Base-by-base conservation (phyloP, 2,329 filamentous ascomycete genomes). In the Aspergillus texensis region DNA sequence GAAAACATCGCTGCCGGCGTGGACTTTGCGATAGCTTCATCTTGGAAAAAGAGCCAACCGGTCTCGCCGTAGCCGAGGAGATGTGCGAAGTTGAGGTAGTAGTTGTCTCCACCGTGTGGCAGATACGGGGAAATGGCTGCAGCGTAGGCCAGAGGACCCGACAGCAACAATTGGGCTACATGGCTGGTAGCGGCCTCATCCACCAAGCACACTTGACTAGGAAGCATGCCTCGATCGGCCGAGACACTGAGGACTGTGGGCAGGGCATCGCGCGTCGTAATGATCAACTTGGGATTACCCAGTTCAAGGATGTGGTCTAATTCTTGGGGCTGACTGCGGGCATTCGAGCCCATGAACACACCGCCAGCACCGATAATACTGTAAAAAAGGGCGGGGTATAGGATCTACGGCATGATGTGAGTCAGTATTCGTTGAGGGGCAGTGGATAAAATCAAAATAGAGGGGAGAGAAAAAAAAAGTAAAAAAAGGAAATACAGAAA, bases 1-100 rank as follows among this genome's bases (percentile, higher is more conserved):
- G 85, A 86, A 62, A 78, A 80, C 74, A 80, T 81, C 71, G 74
- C 84, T 28, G 78, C 86, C 24, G 76, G 80, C 9, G 82, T 89
- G 68, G 74, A 79, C 70, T 80, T 83, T 68, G 77, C 80, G 58
- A 67, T 73, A 26, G 61, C 71, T 68, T 74, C 79, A 64, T 78
- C 76, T 62, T 81, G 72, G 76, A 82, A 84, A 21, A 72, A 74
- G 39, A 77, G 67, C 84, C 81, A 87, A 76, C 81, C 77, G n/a
- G 76, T 73, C 70, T 83, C 79, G 16, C 81, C 79, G 66, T 80
- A 72, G 28, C 73, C 62, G 34, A 86, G 72, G 34, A 86, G 73
- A 57, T 80, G 67, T 9, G 74, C 68, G 46, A 77, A 74, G 57
- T 74, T 73, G 45, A 70, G 62, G 43, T 69, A 66, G 11, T 43